Base-by-base conservation (phyloP, 169 alveolate genomes). In the Babesia bigemina region DNA sequence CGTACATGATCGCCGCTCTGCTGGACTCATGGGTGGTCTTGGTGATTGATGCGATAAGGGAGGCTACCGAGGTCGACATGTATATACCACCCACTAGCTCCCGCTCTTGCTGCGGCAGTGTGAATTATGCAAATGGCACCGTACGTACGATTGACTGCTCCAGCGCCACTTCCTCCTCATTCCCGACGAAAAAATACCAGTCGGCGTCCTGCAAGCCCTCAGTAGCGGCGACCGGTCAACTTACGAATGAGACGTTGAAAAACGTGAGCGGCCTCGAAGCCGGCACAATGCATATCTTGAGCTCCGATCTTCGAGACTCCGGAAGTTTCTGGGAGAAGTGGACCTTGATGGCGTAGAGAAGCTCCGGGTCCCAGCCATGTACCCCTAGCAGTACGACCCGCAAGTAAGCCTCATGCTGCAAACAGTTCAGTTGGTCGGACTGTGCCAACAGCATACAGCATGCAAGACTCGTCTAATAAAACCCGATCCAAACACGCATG, bases 351-450 rank as follows among this genome's bases (percentile, higher is more conserved):
- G 90, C 79, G 70, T 75, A 75, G 22, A 83, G 70, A 44, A 83
- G 57, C 82, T 83, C 84, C 16, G 71, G 70, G 44, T 62, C 72
- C 90, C 90, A 83, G 60, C 90, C 90, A 50, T 75, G 73, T 42
- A 83, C 67, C 21, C 83, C 90, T 67, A 83, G 44, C 12, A 83
- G 81, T 4, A 83, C 67, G 11, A 83, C 86, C 50, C 90, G 22
- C 57, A 83, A 53, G 49, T 74, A 83, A 19, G 55, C 69, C n/a
- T 83, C 90, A 36, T 26, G 66, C 90, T 83, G 59, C 19, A 50
- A 21, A 65, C 22, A 16, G 36, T 22, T 11, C 2, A 14, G 36
- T 10, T 10, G 50, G 50, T 16, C 1, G 1, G n/a, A 0, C 17
- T 2, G 6, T 33, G 4, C 44, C 9, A 57, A 57, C 4, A 21